Conservation (phyloP, 768 basidiomycete species). For the Collybia nuda region DNA sequence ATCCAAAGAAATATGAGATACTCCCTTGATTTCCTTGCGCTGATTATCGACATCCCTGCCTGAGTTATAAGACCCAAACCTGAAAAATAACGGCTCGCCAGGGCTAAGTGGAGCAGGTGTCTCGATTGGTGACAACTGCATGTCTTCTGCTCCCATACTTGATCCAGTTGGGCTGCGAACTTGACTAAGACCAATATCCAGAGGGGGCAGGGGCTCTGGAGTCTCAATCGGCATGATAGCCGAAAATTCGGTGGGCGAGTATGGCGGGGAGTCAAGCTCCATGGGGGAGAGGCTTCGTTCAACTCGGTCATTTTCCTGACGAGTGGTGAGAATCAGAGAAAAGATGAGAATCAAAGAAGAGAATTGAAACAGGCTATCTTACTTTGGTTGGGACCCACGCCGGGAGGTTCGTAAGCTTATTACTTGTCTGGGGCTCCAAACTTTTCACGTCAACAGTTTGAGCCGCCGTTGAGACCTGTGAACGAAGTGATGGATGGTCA, state of each 20-base stretch:
- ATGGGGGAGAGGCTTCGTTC: constrained; percentile 52
- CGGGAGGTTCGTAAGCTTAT: too few species aligned
- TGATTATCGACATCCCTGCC: too few species aligned
- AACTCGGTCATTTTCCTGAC: constrained; percentile 13
- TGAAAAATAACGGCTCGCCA: too few species aligned
- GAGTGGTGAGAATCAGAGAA: too few species aligned
- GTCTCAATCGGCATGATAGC: constrained; percentile 6
- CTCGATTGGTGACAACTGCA: constrained; percentile 22
- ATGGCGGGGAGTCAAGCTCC: constrained; percentile 54
- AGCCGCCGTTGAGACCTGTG: constrained; percentile 9
- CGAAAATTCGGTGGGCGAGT: constrained; percentile 24
- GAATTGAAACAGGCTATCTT: too few species aligned
- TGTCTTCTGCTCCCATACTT: constrained; percentile 19
- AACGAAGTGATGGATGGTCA: constrained; percentile 5
- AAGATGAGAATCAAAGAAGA: too few species aligned
- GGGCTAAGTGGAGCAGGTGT: too few species aligned
- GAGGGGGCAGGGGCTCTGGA: neutral
- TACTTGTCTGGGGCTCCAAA: too few species aligned
- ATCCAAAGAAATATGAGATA: too few species aligned
- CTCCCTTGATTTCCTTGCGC: too few species aligned
- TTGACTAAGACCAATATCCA: neutral
- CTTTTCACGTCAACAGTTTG: constrained; percentile 10
- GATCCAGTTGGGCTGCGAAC: neutral
- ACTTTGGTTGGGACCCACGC: too few species aligned
- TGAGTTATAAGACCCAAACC: too few species aligned